These are phyloP conservation scores for Grigorovia yakushimaensis DNA, from an alignment of 805 yeast genomes.

Conservation along the genomic window DNA sequence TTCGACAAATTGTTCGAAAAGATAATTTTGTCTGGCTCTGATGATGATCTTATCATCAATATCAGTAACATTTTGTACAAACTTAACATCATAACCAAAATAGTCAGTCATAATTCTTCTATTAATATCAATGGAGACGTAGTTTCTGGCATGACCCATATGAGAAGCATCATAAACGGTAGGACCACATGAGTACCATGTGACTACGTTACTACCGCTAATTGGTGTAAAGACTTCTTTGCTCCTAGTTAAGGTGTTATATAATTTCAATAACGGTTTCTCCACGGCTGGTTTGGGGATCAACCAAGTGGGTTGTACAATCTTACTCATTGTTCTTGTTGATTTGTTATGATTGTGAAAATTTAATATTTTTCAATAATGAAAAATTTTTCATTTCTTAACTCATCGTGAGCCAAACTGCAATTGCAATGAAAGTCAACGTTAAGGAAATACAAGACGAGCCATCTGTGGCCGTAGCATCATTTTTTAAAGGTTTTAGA, in stretches of 20 bases:
- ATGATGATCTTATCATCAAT: constrained; percentile 94
- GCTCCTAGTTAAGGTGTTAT: constrained; percentile 73
- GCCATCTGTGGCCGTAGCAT: constrained; percentile 47
- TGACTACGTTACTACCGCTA: constrained; percentile 46
- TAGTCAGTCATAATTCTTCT: constrained; percentile 83
- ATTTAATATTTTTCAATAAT: neutral
- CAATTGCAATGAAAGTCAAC: neutral
- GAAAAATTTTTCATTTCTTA: neutral
- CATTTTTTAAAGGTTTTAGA: constrained; percentile 71
- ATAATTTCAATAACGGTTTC: constrained; percentile 48
- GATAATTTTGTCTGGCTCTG: constrained; percentile 82
- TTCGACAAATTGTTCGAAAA: constrained; percentile 54
- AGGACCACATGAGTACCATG: constrained; percentile 98
- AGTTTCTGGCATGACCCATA: constrained; percentile 98
- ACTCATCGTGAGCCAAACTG: neutral
- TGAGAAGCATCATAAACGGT: constrained; percentile 94
- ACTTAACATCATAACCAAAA: constrained; percentile 79
- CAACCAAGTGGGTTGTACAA: constrained; percentile 46
- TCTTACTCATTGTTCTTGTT: constrained; percentile 14
- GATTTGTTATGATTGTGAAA: neutral
- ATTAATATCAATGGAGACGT: constrained; percentile 87
- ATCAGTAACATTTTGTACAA: constrained; percentile 97
- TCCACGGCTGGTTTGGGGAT: constrained; percentile 27
- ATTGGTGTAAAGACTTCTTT: constrained; percentile 74
- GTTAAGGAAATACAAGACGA: constrained; percentile 35